Evolutionary conservation across 2,329 filamentous ascomycete species (phyloP), one percentile per base, ranked within the genome.

Genomic region (Sclerotinia trifoliorum): DNA sequence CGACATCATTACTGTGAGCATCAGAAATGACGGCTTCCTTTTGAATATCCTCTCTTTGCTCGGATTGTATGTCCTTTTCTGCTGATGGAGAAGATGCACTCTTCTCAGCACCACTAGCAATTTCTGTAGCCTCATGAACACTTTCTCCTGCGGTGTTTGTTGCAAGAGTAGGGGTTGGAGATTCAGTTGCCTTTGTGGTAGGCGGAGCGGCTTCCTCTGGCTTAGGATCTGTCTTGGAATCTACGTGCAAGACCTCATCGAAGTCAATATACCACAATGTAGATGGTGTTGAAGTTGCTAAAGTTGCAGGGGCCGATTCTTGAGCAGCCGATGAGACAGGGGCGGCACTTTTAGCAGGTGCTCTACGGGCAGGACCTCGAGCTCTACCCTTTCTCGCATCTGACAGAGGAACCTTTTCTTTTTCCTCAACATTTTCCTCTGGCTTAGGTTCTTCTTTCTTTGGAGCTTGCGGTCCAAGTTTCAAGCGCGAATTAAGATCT

Each of bases 341-440:
- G 35, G 73, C 69, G 21, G 73, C 70, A 63, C 70, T 76, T 79
- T 81, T 85, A 15, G 84, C 82, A 42, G 88, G 86, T 32, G 90
- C 87, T 76, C 93, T 86, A 73, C 93, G 86, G 73, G 93, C 89
- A 21, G 95, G 95, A 15, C 95, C 95, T 72, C 92, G 89, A 29
- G 95, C 95, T 73, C 95, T 86, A 32, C 93, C 88, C 81, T 98
- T 98, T 72, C 95, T 87, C 48, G 94, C 93, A 82, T 99, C 95
- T 29, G 85, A 84, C 35, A 99, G 82, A n/a, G 94, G 93, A 15
- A 85, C 88, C 78, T 93, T 92, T 75, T 93, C 88, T 73, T 85
- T 81, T 69, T 86, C 87, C 69, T 86, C 83, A 44, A 84, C 83
- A 2, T 80, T 80, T 44, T 87, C 84, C 65, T 88, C 83, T 19